phyloP scores from a whole-genome alignment of 2,329 filamentous ascomycete genomes.

The Penicillium paneum region DNA sequence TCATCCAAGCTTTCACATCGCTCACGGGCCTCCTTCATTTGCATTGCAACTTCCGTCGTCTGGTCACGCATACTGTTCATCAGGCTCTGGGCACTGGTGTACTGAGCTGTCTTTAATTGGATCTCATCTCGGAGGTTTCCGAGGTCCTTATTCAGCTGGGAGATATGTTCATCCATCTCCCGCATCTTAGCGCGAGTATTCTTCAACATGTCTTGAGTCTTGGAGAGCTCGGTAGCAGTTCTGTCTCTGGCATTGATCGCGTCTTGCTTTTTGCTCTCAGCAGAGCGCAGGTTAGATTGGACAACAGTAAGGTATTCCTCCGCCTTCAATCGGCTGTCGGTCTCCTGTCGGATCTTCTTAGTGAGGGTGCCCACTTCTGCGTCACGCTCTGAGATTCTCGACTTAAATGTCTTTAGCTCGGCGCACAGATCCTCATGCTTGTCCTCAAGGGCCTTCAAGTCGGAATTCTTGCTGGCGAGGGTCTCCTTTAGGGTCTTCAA shows the following conservation, averaged over 20 bases:
- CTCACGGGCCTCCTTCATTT: constrained; percentile 83
- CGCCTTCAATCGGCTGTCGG: constrained; percentile 64
- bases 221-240: constrained; percentile 64
- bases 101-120: constrained; percentile 79
- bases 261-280: constrained; percentile 77
- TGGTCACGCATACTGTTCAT: constrained; percentile 93
- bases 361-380: constrained; percentile 72
- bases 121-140: constrained; percentile 71
- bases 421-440: constrained; percentile 76
- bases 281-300: constrained; percentile 72
- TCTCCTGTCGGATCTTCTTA: constrained; percentile 74
- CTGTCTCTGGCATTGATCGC: constrained; percentile 71
- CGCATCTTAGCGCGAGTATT: constrained; percentile 57
- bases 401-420: constrained; percentile 68
- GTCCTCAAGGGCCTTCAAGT: constrained; percentile 73
- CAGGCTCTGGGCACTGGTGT: constrained; percentile 77
- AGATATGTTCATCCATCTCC: constrained; percentile 70
- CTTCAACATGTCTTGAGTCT: constrained; percentile 68
- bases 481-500: constrained; percentile 75
- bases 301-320: constrained; percentile 75
- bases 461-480: constrained; percentile 58
- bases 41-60: constrained; percentile 78
- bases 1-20: constrained; percentile 86
- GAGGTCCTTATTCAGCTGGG: constrained; percentile 66
- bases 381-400: constrained; percentile 70